phyloP scores from a whole-genome alignment of 306 rosid genomes.

The Sesbania bispinosa region DNA sequence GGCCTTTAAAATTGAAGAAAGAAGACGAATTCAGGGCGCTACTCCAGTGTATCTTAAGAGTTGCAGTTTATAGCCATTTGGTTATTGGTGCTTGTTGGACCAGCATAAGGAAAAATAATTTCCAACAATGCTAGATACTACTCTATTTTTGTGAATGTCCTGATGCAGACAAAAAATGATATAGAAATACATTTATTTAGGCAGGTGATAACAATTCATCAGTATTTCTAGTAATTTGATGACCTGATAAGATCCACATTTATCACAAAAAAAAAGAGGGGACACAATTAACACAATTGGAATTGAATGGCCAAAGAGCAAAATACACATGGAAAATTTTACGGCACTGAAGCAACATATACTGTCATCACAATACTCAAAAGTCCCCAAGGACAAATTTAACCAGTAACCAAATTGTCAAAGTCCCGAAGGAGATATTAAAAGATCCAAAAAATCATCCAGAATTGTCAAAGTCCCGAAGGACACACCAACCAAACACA shows the following conservation, averaged over 20 bases:
- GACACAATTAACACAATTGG: neutral
- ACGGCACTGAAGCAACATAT: too few species aligned
- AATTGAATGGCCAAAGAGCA: neutral
- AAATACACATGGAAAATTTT: neutral
- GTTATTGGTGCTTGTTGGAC: slow-evolving; percentile 12
- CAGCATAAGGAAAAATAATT: slow-evolving; percentile 42
- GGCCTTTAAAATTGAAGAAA: slow-evolving; percentile 48
- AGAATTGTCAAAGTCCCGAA: too few species aligned
- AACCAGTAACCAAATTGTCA: too few species aligned
- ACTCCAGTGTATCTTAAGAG: slow-evolving; percentile 63
- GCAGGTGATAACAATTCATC: neutral
- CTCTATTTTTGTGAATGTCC: slow-evolving; percentile 62
- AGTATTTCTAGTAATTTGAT: neutral
- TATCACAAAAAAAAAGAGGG: neutral
- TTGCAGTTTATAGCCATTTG: slow-evolving; percentile 37
- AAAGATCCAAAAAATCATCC: too few species aligned
- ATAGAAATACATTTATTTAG: neutral
- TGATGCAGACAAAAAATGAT: slow-evolving; percentile 26
- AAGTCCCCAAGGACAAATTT: too few species aligned
- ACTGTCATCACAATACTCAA: too few species aligned
- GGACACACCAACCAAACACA: too few species aligned
- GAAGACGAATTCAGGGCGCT: slow-evolving; percentile 57
- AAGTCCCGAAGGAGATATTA: too few species aligned
- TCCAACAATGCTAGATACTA: slow-evolving; percentile 72
- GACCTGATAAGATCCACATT: neutral